These are phyloP conservation scores for Brassica juncea DNA, from an alignment of 345 rosid species.

Conservation along the genomic window DNA sequence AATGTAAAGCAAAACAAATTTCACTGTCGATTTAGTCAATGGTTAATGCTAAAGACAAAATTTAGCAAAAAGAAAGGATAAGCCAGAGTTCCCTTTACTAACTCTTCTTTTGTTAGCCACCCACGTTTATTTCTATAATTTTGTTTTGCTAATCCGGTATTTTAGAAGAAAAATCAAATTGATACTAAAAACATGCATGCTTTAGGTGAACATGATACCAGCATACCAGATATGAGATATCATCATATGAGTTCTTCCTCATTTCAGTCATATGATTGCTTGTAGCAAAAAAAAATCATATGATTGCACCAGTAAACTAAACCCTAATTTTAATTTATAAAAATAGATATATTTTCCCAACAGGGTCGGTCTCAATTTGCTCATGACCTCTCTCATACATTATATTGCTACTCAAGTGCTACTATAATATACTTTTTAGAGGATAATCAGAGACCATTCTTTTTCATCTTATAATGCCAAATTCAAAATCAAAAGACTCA, in stretches of 20 bases:
- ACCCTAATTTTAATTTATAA: neutral
- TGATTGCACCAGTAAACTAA: constrained; percentile 17
- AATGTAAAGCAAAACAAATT: constrained; percentile 10
- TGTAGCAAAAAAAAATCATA: neutral
- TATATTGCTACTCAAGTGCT: constrained; percentile 28
- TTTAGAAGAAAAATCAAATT: constrained; percentile 18
- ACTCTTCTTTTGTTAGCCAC: constrained; percentile 15
- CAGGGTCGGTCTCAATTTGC: constrained; percentile 20
- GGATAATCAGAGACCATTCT: constrained; percentile 33
- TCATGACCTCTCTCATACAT: constrained; percentile 30
- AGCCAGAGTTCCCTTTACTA: constrained; percentile 13
- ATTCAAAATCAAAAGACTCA: constrained; percentile 15
- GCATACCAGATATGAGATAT: neutral
- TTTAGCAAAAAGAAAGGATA: neutral
- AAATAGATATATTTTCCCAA: constrained; percentile 6
- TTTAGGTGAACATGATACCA: neutral
- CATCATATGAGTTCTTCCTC: neutral
- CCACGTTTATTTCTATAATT: constrained; percentile 4
- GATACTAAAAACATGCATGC: neutral
- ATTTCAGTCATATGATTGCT: neutral
- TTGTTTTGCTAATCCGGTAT: neutral
- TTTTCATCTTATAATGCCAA: constrained; percentile 31
- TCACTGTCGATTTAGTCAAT: constrained; percentile 34
- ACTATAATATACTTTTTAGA: neutral
- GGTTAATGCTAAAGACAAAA: constrained; percentile 17